Conservation (phyloP, 2,329 filamentous ascomycete species). For the Aspergillus persii region DNA sequence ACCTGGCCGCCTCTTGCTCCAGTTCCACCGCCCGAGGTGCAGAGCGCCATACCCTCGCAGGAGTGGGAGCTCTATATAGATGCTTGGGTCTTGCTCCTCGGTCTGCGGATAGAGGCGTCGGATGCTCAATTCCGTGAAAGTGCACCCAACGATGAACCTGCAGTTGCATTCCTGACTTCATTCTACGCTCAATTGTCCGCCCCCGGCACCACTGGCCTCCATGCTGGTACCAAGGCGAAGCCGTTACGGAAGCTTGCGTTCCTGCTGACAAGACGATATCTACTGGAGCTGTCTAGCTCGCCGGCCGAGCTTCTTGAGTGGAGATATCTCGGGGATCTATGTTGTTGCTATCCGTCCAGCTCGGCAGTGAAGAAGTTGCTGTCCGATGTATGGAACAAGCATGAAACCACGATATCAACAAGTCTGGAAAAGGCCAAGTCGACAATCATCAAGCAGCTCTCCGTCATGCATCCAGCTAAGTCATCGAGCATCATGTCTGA, state of each 20-base stretch:
- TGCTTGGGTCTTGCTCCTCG: slow-evolving; percentile 69
- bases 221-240: slow-evolving; percentile 38
- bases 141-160: slow-evolving; percentile 56
- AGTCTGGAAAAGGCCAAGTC: slow-evolving; percentile 39
- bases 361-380: slow-evolving; percentile 53
- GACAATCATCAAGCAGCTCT: slow-evolving; percentile 31
- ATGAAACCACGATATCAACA: slow-evolving; percentile 32
- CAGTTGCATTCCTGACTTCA: slow-evolving; percentile 63
- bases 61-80: slow-evolving; percentile 79
- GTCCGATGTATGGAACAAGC: slow-evolving; percentile 48
- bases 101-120: slow-evolving; percentile 61
- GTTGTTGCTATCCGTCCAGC: slow-evolving; percentile 65
- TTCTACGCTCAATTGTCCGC: slow-evolving; percentile 59
- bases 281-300: slow-evolving; percentile 47
- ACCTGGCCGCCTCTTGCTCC: slow-evolving; percentile 70
- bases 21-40: slow-evolving; percentile 69
- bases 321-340: slow-evolving; percentile 67
- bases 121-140: slow-evolving; percentile 55
- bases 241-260: slow-evolving; percentile 64
- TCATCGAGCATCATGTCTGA: slow-evolving; percentile 21
- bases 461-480: slow-evolving; percentile 12
- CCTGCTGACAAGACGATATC: slow-evolving; percentile 59
- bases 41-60: slow-evolving; percentile 60
- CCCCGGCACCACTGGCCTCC: slow-evolving; percentile 31
- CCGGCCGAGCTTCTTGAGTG: slow-evolving; percentile 57